A percentile compares a stretch with the other conserved stretches of the same genome.
Conservation (phyloP, 2,329 filamentous ascomycete genomes). For the Colletotrichum camelliae region DNA sequence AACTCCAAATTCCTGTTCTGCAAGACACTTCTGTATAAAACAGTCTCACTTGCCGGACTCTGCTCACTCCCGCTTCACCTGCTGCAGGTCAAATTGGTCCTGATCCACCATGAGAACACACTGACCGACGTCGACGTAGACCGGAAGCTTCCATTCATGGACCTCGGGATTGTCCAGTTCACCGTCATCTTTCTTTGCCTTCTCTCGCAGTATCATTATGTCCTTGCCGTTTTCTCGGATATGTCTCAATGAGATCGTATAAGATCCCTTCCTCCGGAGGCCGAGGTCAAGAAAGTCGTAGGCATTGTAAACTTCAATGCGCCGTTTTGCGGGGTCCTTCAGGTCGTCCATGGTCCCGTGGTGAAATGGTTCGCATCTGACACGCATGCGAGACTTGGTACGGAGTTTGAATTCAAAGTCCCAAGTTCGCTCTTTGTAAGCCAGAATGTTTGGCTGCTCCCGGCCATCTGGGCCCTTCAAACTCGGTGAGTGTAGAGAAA, state of each 20-base stretch:
- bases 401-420: not conserved
- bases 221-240: not conserved
- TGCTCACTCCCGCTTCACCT: not conserved
- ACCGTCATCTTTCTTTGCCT: accelerated
- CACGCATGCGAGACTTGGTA: not conserved
- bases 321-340: not conserved
- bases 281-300: not conserved
- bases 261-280: not conserved
- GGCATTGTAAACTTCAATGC: not conserved
- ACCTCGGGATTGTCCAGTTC: accelerated
- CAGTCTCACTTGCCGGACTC: accelerated
- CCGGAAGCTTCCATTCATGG: not conserved
- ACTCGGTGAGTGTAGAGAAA: not conserved
- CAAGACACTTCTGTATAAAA: not conserved
- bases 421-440: not conserved
- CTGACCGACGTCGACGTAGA: not conserved
- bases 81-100: not conserved
- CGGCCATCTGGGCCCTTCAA: not conserved
- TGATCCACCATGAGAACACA: not conserved
- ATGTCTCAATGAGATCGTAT: not conserved
- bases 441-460: not conserved
- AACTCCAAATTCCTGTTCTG: not conserved
- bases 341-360: not conserved
- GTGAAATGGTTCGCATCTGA: not conserved
- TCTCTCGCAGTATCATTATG: accelerated